Base-by-base conservation (phyloP, 257 asterid species). In the Jasminum sambac region DNA sequence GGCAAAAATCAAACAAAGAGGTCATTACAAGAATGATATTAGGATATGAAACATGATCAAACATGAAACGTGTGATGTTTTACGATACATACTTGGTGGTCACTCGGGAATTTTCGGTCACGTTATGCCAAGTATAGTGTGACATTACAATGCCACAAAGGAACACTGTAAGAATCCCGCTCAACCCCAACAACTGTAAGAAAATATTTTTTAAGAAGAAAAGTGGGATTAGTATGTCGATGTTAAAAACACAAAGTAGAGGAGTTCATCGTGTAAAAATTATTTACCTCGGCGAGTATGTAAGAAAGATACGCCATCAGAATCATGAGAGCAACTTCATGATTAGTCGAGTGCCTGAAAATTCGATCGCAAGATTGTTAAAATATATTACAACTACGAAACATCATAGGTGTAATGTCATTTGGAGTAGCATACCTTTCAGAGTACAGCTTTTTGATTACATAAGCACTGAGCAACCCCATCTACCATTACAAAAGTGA, bases 221-320 rank as follows among this genome's bases (percentile, higher is more conserved):
- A n/a, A n/a, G n/a, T n/a, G n/a, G n/a, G n/a, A n/a, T n/a, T n/a
- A n/a, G n/a, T n/a, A n/a, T n/a, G n/a, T n/a, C n/a, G n/a, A n/a
- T n/a, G n/a, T n/a, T n/a, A n/a, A n/a, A n/a, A n/a, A n/a, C n/a
- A n/a, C n/a, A n/a, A n/a, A n/a, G n/a, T n/a, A n/a, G n/a, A n/a
- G n/a, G n/a, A n/a, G n/a, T n/a, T n/a, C n/a, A n/a, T n/a, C n/a
- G n/a, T n/a, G 14, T 0, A 7, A 17, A 44, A n/a, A 44, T 42
- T 68, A 77, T 69, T 66, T 69, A 89, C 97, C 86, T 86, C 91
- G 0, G 96, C 92, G 63, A 80, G 55, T 68, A 83, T 77, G 76
- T 91, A 91, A 43, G 96, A 86, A 66, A 87, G 87, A 79, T 86
- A 91, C 57, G 97, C 90, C 97, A 91, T 84, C 81, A 91, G 93